Percentiles rank a stretch among this genome's conserved stretches.
Conservation (phyloP, 208 protist species). For the Leishmania martiniquensis region DNA sequence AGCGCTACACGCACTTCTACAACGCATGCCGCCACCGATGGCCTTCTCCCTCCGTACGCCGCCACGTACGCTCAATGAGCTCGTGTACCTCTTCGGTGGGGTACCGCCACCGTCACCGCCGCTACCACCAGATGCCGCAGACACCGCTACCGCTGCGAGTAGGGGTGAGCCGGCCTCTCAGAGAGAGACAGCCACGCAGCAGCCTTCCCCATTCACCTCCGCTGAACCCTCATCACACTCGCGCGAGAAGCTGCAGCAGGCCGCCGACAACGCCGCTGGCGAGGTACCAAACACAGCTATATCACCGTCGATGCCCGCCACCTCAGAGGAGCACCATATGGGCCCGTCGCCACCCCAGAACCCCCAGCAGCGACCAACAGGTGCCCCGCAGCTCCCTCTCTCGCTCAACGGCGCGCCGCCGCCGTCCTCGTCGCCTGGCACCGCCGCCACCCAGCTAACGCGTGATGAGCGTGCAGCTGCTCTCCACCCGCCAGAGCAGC, state of each 20-base stretch:
- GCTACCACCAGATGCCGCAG: not conserved
- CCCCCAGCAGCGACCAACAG: constrained; percentile 3
- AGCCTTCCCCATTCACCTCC: not conserved
- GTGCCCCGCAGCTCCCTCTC: not conserved
- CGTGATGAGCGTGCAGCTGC: constrained; percentile 7
- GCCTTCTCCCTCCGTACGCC: constrained; percentile 32
- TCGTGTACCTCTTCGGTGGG: constrained; percentile 45
- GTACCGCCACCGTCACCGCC: constrained; percentile 16
- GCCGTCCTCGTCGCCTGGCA: not conserved
- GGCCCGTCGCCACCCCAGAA: not conserved
- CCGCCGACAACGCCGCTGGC: not conserved
- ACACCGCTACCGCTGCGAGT: not conserved
- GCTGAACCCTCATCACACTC: not conserved
- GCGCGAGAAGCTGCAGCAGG: not conserved
- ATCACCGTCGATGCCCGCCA: not conserved
- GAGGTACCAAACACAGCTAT: not conserved
- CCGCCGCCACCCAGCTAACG: not conserved
- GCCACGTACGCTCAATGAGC: constrained; percentile 47
- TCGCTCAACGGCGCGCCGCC: not conserved
- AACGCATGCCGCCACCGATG: constrained; percentile 31
- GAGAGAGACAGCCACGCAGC: not conserved
- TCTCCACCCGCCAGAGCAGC: constrained; percentile 12
- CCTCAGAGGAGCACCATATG: constrained; percentile 1
- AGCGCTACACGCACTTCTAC: constrained; percentile 22
- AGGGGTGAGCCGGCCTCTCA: not conserved